phyloP scores from a whole-genome alignment of 768 basidiomycete species.

The Suillus occidentalis region DNA sequence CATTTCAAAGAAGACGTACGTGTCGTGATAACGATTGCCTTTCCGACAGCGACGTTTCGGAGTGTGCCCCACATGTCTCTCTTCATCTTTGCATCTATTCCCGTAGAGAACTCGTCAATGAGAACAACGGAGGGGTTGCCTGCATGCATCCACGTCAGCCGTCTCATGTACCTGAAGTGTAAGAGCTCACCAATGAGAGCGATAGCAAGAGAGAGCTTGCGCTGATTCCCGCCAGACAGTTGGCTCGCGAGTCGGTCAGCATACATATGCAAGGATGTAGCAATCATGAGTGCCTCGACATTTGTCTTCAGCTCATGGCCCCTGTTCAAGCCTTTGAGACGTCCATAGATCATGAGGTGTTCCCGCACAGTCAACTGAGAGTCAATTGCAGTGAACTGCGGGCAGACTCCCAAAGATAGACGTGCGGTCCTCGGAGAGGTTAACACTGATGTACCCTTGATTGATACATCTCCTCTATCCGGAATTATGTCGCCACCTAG shows the following conservation, averaged over 20 bases:
- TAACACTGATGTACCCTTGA: constrained; percentile 66
- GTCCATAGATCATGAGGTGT: constrained; percentile 70
- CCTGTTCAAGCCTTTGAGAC: constrained; percentile 63
- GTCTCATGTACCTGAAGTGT: background rate
- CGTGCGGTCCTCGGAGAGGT: constrained; percentile 63
- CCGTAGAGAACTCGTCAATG: constrained; percentile 84
- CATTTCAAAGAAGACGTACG: constrained; percentile 40
- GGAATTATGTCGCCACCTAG: constrained; percentile 69
- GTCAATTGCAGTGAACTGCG: constrained; percentile 84
- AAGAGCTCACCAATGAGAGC: constrained; percentile 60
- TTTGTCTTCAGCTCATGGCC: constrained; percentile 52
- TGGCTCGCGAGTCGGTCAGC: constrained; percentile 72
- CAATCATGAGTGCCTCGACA: constrained; percentile 56
- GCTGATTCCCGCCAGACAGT: constrained; percentile 77
- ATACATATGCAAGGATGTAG: constrained; percentile 58
- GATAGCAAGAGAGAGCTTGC: constrained; percentile 75
- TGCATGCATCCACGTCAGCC: constrained; percentile 19
- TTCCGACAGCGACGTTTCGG: constrained; percentile 60
- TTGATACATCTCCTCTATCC: constrained; percentile 65
- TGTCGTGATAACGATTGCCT: constrained; percentile 72
- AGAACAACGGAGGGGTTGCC: constrained; percentile 77
- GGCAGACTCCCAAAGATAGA: constrained; percentile 75
- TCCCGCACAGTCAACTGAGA: constrained; percentile 75
- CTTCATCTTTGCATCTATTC: constrained; percentile 82
- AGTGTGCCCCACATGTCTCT: constrained; percentile 81